Evolutionary conservation across 257 asterid species (phyloP).

Genomic region (Fraxinus quadrangulata): DNA sequence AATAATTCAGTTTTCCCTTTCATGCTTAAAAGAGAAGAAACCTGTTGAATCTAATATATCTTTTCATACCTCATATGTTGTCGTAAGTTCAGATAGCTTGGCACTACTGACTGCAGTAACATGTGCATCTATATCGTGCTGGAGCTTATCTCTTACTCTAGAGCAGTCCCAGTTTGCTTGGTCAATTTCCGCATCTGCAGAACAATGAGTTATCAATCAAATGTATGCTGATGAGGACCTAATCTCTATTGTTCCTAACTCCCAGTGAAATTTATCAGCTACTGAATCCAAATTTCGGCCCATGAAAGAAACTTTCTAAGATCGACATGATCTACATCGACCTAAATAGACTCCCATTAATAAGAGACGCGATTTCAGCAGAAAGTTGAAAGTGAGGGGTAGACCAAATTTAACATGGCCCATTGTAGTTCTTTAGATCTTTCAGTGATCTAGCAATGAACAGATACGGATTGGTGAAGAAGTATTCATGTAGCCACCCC

Average conservation of each 20-base stretch:
- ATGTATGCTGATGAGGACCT: neutral
- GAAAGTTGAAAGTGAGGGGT: neutral
- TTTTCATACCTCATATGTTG: constrained; percentile 63
- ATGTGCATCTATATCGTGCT: constrained; percentile 88
- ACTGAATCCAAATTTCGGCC: constrained; percentile 6
- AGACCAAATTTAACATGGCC: neutral
- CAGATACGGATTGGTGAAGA: neutral
- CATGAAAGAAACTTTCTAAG: neutral
- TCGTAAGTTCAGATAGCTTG: constrained; percentile 65
- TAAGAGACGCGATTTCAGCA: neutral
- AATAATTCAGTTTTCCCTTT: neutral
- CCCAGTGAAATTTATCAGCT: constrained; percentile 23
- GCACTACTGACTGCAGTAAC: constrained; percentile 63
- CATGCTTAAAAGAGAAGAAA: neutral
- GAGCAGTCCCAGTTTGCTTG: constrained; percentile 91
- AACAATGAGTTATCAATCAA: constrained; percentile 11
- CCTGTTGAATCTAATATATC: neutral
- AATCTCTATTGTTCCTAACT: constrained; percentile 15
- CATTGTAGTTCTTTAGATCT: neutral
- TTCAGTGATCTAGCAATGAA: neutral
- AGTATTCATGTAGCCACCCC: neutral
- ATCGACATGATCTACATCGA: neutral
- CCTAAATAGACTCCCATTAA: neutral
- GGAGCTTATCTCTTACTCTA: constrained; percentile 82
- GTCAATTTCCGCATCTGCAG: constrained; percentile 64